Base-by-base conservation (phyloP, 345 rosid species). In the Populus alba region DNA sequence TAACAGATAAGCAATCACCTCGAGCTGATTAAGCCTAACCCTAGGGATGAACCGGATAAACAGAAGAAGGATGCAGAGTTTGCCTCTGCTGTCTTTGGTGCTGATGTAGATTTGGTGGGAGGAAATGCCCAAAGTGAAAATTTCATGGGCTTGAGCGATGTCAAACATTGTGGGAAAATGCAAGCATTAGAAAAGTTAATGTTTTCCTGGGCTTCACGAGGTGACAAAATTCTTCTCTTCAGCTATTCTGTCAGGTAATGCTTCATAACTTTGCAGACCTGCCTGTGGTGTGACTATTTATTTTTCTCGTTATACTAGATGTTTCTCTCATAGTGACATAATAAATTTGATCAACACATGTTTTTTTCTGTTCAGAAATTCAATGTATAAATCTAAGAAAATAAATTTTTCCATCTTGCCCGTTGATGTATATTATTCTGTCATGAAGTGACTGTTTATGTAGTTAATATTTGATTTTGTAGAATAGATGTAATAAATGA, bases 21-120 rank as follows among this genome's bases (percentile, higher is more conserved):
- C 77, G 99, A 95, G 91, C 94, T 95, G 76, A 87, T 95, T 68
- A 95, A 95, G 91, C 97, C 98, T n/a, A 94, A 92, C 75, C 91
- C 95, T 31, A 85, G 84, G 87, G 99, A 95, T 84, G 98, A 94
- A 74, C 84, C 86, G 45, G 94, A 90, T 37, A 95, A 95, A 82
- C 99, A 94, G 75, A 88, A 85, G 81, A 95, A 92, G 82, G 99
- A 94, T 77, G 91, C 95, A 62, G 97, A 95, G 81, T 92, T 95
- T 85, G 94, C 90, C 29, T 82, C 92, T 49, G 87, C 95, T 45
- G 95, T 95, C 79, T 94, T 95, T 81, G 97, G 97, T 53, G 74
- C 86, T 29, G 97, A 95, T 84, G 80, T 88, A 80, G 92, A 90
- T 83, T 79, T 90, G 86, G 92, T 91, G 45, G 99, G 99, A 68